phyloP scores from a whole-genome alignment of 352 stramenopile species.

The Globisporangium carolinianum region DNA sequence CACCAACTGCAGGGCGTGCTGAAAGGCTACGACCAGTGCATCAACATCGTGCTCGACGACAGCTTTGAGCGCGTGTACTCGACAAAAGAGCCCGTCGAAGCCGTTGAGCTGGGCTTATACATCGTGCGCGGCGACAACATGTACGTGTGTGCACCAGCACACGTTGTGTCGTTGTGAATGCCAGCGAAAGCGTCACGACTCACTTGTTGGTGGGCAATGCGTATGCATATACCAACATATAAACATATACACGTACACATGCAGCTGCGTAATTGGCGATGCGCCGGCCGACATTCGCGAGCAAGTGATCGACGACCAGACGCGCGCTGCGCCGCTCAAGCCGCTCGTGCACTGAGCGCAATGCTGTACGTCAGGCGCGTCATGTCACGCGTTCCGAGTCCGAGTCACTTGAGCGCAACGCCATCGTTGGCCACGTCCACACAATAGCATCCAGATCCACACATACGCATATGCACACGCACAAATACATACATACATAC shows the following conservation, averaged over 20 bases:
- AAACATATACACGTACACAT: neutral
- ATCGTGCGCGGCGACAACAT: constrained; percentile 94
- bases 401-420: no score
- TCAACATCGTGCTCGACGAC: constrained; percentile 91
- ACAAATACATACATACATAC: no score
- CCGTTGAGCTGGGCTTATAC: constrained; percentile 88
- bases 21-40: constrained; percentile 91
- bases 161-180: neutral
- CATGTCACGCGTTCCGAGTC: no score
- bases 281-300: constrained; percentile 85
- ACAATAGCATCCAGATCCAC: no score
- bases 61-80: constrained; percentile 93
- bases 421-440: no score
- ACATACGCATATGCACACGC: no score
- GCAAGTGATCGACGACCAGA: constrained; percentile 85
- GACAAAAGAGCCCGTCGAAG: constrained; percentile 83
- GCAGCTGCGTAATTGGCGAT: constrained; percentile 78
- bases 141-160: constrained; percentile 24
- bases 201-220: neutral
- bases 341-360: constrained; percentile 83
- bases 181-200: no score
- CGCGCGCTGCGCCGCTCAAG: constrained; percentile 84
- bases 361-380: no score
- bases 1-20: constrained; percentile 50
- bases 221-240: neutral